These are phyloP conservation scores for Lactarius hengduanensis DNA, from an alignment of 768 basidiomycete species.

Conservation along the genomic window DNA sequence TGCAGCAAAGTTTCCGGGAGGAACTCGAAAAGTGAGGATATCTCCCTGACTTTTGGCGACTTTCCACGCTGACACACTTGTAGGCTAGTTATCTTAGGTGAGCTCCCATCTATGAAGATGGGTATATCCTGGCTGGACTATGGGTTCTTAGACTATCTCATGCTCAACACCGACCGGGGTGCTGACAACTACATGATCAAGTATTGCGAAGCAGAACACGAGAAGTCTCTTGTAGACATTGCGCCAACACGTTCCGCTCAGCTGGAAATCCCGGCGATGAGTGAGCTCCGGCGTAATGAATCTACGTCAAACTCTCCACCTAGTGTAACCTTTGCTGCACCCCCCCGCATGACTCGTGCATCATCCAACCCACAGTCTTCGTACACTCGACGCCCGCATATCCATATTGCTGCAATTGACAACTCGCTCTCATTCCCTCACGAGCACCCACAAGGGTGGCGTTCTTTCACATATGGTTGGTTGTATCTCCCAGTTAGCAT, in stretches of 20 bases:
- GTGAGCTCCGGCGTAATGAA: slow-evolving; percentile 53
- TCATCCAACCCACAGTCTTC: slow-evolving; percentile 28
- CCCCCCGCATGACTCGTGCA: slow-evolving; percentile 27
- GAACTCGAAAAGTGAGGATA: slow-evolving; percentile 78
- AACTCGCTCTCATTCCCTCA: slow-evolving; percentile 92
- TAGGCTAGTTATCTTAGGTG: slow-evolving; percentile 83
- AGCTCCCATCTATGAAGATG: slow-evolving; percentile 18
- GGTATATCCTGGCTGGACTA: not conserved
- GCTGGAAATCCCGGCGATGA: slow-evolving; percentile 71
- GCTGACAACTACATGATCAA: slow-evolving; percentile 94
- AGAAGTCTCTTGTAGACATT: slow-evolving; percentile 74
- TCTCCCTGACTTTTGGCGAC: not conserved
- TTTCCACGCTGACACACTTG: slow-evolving; percentile 24
- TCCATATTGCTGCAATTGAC: slow-evolving; percentile 91
- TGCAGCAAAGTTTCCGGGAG: slow-evolving; percentile 82
- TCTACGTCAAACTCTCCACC: slow-evolving; percentile 30
- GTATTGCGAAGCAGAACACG: slow-evolving; percentile 79
- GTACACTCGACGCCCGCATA: slow-evolving; percentile 69
- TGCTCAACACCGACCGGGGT: slow-evolving; percentile 89
- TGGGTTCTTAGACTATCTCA: slow-evolving; percentile 66
- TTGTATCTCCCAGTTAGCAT: slow-evolving; percentile 81
- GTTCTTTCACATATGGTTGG: slow-evolving; percentile 86
- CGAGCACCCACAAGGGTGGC: slow-evolving; percentile 78
- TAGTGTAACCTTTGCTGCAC: slow-evolving; percentile 29
- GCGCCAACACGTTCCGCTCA: slow-evolving; percentile 69